Evolutionary conservation across 768 basidiomycete species (phyloP).

Genomic region (Austroboletus eburneus): DNA sequence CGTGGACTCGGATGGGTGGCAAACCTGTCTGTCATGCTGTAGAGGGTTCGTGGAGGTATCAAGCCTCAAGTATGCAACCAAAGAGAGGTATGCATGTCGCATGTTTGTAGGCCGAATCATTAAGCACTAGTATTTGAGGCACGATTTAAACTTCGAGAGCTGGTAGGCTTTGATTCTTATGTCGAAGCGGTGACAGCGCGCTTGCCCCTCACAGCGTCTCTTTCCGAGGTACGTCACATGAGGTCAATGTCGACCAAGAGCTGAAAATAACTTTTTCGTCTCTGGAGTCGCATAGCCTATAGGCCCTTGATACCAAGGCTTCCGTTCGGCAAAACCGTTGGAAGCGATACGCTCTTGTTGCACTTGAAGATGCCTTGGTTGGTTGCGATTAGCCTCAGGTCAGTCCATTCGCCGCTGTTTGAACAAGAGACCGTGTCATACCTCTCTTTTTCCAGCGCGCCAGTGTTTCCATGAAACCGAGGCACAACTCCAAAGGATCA

Average conservation of each 20-base stretch:
- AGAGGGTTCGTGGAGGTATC: too few species aligned
- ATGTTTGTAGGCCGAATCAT: too few species aligned
- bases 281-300: background rate
- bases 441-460: background rate
- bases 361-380: background rate
- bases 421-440: background rate
- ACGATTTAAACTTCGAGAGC: too few species aligned
- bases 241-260: background rate
- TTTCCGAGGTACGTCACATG: background rate
- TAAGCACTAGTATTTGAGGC: too few species aligned
- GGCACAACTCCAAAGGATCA: too few species aligned
- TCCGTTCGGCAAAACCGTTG: background rate
- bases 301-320: background rate
- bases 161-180: too few species aligned
- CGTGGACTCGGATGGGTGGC: background rate
- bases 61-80: too few species aligned
- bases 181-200: too few species aligned
- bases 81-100: too few species aligned
- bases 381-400: background rate
- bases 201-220: too few species aligned
- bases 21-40: constrained; percentile 5
- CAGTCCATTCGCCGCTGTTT: background rate
- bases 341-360: background rate
- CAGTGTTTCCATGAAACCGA: too few species aligned
- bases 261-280: background rate